Percentiles rank a stretch among this genome's conserved stretches.
These are phyloP conservation scores for Adansonia madagascariensis DNA, from an alignment of 441 rosid species.

Conservation along the genomic window DNA sequence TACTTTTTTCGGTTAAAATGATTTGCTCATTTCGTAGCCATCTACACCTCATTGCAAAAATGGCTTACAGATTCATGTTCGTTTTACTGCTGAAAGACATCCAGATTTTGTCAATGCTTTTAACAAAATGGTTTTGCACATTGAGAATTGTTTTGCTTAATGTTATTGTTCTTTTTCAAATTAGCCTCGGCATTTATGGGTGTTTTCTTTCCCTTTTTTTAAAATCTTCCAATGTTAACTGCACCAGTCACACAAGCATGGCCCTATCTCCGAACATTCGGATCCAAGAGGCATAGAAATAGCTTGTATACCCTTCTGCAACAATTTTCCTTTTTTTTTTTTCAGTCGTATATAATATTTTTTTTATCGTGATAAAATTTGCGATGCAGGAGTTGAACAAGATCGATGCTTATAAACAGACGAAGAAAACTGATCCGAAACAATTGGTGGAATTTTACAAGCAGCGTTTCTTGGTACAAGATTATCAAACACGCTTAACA, in stretches of 20 bases:
- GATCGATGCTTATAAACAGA: constrained; percentile 67
- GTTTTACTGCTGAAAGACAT: not conserved
- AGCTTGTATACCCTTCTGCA: not conserved
- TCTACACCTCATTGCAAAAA: not conserved
- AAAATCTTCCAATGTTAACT: not conserved
- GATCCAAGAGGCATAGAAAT: not conserved
- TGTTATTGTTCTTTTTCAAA: not conserved
- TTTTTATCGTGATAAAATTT: not conserved
- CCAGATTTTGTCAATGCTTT: not conserved
- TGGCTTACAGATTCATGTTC: not conserved
- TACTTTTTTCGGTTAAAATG: not conserved
- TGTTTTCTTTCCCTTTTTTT: not conserved
- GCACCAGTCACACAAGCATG: not conserved
- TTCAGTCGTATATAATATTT: not conserved
- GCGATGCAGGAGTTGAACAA: constrained; percentile 72
- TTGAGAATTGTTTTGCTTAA: not conserved
- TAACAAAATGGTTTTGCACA: not conserved
- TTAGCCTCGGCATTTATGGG: not conserved
- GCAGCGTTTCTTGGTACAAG: constrained; percentile 50
- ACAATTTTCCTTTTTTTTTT: not conserved
- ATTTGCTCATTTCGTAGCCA: not conserved
- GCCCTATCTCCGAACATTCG: not conserved
- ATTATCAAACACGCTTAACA: not conserved
- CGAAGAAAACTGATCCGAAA: constrained; percentile 56
- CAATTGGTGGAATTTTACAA: constrained; percentile 44